phyloP scores from a whole-genome alignment of 1,284 basidiomycete genomes.

The Athelia psychrophila region DNA sequence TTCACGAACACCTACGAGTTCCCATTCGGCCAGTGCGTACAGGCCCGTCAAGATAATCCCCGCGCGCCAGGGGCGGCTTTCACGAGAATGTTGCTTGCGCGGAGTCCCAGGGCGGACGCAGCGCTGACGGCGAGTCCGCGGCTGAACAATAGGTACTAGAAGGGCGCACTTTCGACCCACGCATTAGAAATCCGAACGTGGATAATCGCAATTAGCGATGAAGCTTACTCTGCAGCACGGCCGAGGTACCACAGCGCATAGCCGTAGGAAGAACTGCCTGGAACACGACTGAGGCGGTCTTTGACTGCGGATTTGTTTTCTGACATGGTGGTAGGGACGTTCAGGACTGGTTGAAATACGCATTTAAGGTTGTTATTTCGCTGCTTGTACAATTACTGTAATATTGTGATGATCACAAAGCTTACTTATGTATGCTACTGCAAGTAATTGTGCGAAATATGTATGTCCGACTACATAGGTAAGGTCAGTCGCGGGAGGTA shows the following conservation, averaged over 20 bases:
- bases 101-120: background rate
- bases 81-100: background rate
- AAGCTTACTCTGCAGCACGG: background rate
- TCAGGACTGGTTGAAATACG: too few relatives aligned
- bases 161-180: background rate
- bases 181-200: background rate
- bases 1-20: conserved; percentile 8
- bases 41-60: conserved; percentile 8
- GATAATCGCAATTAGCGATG: background rate
- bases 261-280: background rate
- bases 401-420: too few relatives aligned
- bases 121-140: background rate
- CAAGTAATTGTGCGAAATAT: too few relatives aligned
- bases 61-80: background rate
- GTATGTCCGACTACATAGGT: too few relatives aligned
- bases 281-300: background rate
- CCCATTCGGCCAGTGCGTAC: background rate
- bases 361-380: too few relatives aligned
- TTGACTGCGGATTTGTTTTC: background rate
- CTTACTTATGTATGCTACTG: too few relatives aligned
- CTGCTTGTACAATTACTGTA: too few relatives aligned
- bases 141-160: background rate
- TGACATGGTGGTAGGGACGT: background rate
- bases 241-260: background rate
- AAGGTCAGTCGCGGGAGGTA: too few relatives aligned